Evolutionary conservation across 331 rosid species (phyloP).

Genomic region (Rosa hybrid): DNA sequence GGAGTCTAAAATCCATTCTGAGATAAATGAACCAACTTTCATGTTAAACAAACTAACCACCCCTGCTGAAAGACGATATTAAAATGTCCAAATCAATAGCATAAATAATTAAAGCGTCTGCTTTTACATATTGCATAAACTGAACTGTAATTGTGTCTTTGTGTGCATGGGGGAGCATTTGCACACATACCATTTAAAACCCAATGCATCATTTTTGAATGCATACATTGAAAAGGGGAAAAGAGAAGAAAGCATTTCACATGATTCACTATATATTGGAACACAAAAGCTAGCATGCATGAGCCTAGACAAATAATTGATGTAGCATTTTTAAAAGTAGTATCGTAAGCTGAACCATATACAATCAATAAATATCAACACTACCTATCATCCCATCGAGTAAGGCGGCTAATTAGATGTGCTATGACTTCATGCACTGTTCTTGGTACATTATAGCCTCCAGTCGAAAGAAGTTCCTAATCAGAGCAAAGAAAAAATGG

Average conservation of each 20-base stretch:
- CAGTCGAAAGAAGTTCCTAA: constrained; percentile 77
- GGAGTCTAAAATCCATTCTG: neutral
- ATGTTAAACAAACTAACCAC: neutral
- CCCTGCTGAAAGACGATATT: neutral
- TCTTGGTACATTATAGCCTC: constrained; percentile 70
- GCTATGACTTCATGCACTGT: constrained; percentile 83
- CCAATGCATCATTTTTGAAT: neutral
- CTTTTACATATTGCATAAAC: neutral
- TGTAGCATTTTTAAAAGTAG: constrained; percentile 13
- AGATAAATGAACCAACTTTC: neutral
- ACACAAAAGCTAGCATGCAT: neutral
- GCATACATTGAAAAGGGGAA: neutral
- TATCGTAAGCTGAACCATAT: constrained; percentile 6
- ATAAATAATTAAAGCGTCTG: neutral
- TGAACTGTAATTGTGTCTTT: neutral
- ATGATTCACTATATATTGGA: neutral
- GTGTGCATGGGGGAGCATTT: neutral
- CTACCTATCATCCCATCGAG: constrained; percentile 95
- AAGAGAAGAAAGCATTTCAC: neutral
- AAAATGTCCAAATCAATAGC: neutral
- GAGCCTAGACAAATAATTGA: constrained; percentile 1
- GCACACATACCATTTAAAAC: too few relatives aligned
- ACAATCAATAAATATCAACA: neutral
- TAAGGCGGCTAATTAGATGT: constrained; percentile 64
- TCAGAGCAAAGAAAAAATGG: constrained; percentile 18